Evolutionary conservation across 495 filamentous ascomycete genomes (phyloP).

Genomic region (Penicillium fimorum): DNA sequence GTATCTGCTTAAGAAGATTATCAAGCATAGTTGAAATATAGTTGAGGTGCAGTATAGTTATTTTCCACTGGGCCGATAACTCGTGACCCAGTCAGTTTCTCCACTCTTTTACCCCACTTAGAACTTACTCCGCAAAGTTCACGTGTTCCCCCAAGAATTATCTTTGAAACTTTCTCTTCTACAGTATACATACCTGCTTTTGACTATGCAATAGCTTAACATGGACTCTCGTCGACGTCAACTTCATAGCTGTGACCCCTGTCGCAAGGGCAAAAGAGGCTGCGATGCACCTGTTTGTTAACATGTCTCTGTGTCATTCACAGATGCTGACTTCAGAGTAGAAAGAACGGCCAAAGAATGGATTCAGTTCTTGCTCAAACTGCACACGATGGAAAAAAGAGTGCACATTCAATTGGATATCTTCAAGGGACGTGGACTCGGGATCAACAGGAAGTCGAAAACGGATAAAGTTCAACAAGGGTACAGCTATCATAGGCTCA

Average conservation of each 20-base stretch:
- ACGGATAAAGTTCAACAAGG: neutral
- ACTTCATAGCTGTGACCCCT: slow-evolving; percentile 45
- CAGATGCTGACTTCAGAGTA: slow-evolving; percentile 11
- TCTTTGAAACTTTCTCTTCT: no score
- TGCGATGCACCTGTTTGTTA: slow-evolving; percentile 37
- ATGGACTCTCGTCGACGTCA: slow-evolving; percentile 29
- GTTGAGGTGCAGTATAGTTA: no score
- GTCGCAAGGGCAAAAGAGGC: slow-evolving; percentile 44
- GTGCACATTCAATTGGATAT: slow-evolving; percentile 35
- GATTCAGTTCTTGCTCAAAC: slow-evolving; percentile 27
- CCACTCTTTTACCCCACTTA: slow-evolving; percentile 1
- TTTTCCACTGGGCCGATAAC: no score
- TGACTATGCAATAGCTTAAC: neutral
- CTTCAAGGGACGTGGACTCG: slow-evolving; percentile 8
- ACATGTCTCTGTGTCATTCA: neutral
- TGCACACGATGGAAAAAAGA: slow-evolving; percentile 29
- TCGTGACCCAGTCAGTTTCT: neutral
- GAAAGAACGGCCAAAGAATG: slow-evolving; percentile 12
- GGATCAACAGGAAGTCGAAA: slow-evolving; percentile 2
- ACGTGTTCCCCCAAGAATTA: slow-evolving; percentile 1
- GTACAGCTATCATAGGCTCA: neutral
- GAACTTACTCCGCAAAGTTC: slow-evolving; percentile 3
- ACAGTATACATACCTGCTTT: no score
- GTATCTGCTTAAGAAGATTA: no score
- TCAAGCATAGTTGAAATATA: no score